Conservation (phyloP, 1,139 yeast species). For the Arxiozyma telluris region DNA sequence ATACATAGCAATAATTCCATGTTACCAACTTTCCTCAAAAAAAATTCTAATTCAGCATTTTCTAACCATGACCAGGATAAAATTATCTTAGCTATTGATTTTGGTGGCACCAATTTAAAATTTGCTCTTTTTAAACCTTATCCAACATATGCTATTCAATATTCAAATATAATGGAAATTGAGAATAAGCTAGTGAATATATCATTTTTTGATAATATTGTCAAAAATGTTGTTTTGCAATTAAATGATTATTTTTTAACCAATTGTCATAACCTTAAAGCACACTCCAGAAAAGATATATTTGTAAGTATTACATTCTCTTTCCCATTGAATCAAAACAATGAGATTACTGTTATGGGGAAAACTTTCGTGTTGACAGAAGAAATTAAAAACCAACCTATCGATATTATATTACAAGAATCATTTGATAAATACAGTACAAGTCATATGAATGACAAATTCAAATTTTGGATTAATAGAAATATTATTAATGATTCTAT, state of each 20-base stretch:
- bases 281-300: background rate
- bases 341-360: slow-evolving; percentile 30
- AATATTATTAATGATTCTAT: slow-evolving; percentile 31
- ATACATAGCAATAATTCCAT: background rate
- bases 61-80: background rate
- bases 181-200: slow-evolving; percentile 18
- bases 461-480: slow-evolving; percentile 13
- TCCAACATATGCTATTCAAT: slow-evolving; percentile 11
- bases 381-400: slow-evolving; percentile 13
- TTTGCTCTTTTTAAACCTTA: slow-evolving; percentile 16
- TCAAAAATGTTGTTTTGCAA: slow-evolving; percentile 10
- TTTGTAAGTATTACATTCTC: slow-evolving; percentile 31
- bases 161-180: slow-evolving; percentile 11
- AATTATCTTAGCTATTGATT: slow-evolving; percentile 16
- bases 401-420: slow-evolving; percentile 15
- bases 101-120: slow-evolving; percentile 25
- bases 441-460: background rate
- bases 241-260: slow-evolving; percentile 1
- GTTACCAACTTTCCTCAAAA: background rate
- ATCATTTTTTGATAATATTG: slow-evolving; percentile 23
- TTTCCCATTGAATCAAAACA: slow-evolving; percentile 27
- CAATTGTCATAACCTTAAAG: background rate
- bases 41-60: background rate
- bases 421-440: slow-evolving; percentile 11
- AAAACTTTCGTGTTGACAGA: slow-evolving; percentile 28